phyloP scores from a whole-genome alignment of 495 filamentous ascomycete genomes.

The Neurospora discreta region DNA sequence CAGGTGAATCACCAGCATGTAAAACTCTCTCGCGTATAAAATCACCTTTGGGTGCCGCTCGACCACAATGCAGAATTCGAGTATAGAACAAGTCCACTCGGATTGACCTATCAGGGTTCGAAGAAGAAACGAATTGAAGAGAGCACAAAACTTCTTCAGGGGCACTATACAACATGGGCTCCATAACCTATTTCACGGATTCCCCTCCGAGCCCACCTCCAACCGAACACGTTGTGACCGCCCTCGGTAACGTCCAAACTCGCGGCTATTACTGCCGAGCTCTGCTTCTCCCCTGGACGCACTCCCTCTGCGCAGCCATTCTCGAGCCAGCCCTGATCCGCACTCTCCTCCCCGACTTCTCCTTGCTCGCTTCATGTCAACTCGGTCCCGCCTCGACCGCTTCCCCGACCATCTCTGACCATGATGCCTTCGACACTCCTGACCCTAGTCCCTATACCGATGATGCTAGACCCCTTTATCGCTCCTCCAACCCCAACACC shows the following conservation, averaged over 20 bases:
- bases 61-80: neutral
- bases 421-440: neutral
- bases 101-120: neutral
- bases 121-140: neutral
- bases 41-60: neutral
- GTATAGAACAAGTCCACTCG: neutral
- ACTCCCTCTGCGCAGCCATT: neutral
- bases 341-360: neutral
- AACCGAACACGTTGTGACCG: neutral
- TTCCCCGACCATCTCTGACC: neutral
- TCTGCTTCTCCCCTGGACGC: neutral
- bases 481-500: neutral
- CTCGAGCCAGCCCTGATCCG: neutral
- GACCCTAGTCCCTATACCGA: neutral
- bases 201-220: neutral
- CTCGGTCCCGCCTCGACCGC: neutral
- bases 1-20: neutral
- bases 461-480: neutral
- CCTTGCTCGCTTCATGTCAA: neutral
- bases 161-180: neutral
- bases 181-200: neutral
- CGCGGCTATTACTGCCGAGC: neutral
- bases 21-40: neutral
- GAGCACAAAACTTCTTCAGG: neutral
- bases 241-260: neutral